phyloP scores from a whole-genome alignment of 2,329 filamentous ascomycete species.

The Xylariaceae sp. region DNA sequence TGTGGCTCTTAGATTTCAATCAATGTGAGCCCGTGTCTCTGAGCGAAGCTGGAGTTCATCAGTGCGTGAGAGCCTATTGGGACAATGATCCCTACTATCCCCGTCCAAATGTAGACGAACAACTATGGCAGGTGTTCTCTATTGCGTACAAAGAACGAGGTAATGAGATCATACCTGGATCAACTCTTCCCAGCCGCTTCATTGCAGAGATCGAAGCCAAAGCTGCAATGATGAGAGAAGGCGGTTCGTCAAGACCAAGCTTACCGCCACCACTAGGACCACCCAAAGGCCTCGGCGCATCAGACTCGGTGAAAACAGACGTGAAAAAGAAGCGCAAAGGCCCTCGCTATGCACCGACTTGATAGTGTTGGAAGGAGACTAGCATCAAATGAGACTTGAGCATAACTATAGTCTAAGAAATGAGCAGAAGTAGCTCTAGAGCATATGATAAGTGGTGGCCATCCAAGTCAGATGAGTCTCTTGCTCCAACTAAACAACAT shows the following conservation, averaged over 20 bases:
- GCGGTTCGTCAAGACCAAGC: too few species aligned
- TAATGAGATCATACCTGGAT: neutral
- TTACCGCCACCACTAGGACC: neutral
- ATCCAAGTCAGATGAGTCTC: too few species aligned
- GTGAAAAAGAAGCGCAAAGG: too few species aligned
- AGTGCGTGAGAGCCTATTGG: neutral
- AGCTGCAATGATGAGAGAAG: neutral
- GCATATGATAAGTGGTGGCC: too few species aligned
- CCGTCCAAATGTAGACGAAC: neutral
- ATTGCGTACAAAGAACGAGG: neutral
- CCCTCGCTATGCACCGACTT: too few species aligned
- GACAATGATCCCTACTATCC: constrained; percentile 2
- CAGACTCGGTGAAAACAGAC: too few species aligned
- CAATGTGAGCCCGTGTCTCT: neutral
- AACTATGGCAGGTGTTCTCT: neutral
- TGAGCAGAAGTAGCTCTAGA: too few species aligned
- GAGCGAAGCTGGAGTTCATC: neutral
- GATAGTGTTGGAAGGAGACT: too few species aligned
- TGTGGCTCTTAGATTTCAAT: constrained; percentile 1
- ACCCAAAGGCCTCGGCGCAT: too few species aligned
- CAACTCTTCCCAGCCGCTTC: neutral
- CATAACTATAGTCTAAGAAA: too few species aligned
- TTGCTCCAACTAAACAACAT: too few species aligned
- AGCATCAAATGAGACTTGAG: neutral
- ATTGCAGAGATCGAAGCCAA: neutral